phyloP scores from a whole-genome alignment of 2,329 filamentous ascomycete species.

The Claviceps pusilla region DNA sequence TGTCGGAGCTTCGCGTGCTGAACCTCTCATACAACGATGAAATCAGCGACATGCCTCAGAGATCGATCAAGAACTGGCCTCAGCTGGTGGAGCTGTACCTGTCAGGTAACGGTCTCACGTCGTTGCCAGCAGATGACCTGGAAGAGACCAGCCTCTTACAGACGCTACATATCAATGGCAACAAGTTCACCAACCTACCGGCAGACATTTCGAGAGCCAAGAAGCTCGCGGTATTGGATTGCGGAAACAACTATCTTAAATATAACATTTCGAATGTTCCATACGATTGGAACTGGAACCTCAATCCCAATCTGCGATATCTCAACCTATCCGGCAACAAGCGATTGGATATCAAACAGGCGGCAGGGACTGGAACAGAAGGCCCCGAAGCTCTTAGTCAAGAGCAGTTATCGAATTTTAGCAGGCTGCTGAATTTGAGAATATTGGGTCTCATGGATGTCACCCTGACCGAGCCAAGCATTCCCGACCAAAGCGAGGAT shows the following conservation, averaged over 20 bases:
- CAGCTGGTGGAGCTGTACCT: conserved; percentile 84
- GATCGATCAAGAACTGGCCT: conserved; percentile 78
- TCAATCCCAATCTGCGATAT: conserved; percentile 87
- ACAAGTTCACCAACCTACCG: conserved; percentile 92
- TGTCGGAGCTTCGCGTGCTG: conserved; percentile 71
- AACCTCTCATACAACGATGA: conserved; percentile 87
- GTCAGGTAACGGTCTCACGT: conserved; percentile 87
- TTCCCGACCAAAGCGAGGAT: conserved; percentile 91
- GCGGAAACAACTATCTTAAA: conserved; percentile 86
- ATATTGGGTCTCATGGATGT: conserved; percentile 96
- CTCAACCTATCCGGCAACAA: conserved; percentile 96
- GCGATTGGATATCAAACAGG: conserved; percentile 73
- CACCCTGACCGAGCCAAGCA: conserved; percentile 79
- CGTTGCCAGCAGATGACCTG: conserved; percentile 80
- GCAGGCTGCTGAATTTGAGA: conserved; percentile 64
- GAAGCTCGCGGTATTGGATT: conserved; percentile 81
- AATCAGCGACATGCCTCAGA: conserved; percentile 77
- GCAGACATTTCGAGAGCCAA: conserved; percentile 90
- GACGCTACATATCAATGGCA: conserved; percentile 87
- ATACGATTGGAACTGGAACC: conserved; percentile 99
- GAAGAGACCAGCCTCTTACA: conserved; percentile 80
- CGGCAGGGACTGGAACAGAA: conserved; percentile 28
- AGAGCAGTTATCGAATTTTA: conserved; percentile 73
- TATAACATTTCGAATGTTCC: conserved; percentile 99
- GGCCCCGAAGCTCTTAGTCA: conserved; percentile 38